Evolutionary conservation across 2,329 filamentous ascomycete species (phyloP), one percentile per base, ranked within the genome.

Genomic region (Ceratocystiopsis brevicomis): DNA sequence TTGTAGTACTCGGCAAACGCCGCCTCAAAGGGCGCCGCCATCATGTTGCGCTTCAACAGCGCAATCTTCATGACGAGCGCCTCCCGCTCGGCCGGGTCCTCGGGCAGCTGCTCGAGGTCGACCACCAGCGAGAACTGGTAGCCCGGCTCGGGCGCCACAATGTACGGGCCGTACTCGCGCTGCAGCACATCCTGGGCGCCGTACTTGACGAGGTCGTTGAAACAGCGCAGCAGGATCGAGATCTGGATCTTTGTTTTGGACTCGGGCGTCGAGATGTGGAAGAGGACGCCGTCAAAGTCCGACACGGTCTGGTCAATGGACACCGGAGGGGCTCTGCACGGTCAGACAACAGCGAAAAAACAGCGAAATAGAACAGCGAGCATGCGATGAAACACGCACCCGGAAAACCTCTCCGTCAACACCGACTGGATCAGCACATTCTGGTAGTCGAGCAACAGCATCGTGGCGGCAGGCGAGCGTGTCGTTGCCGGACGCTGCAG

Each of bases 281-380:
- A 99, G 53, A 83, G 93, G 54, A 96, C 90, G 59, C 88, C 88
- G 65, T 98, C 92, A 59, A 99, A 99, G 65, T 99, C 90, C 59
- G 88, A 96, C 49, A 95, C 85, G 50, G 93, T 85, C 68, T 99
- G 90, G 65, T 98, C 92, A 61, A 99, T 94, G 53, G 83, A 85
- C 47, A 76, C 73, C 46, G 86, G 85, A 53, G 84, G 67, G 60
- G 81, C 81, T 64, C 88, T 95, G 56, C 11, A 40, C 14, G 11
- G 45, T 25, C 41, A 36, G 21, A 21, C 4, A 21, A 21, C 21
- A 21, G 21, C 21, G 21, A 21, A 8, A 4, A 21, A 4, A 8
- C 21, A 21, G 4, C n/a, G n/a, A n/a, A n/a, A n/a, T n/a, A n/a
- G n/a, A 21, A 21, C 21, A 21, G 21, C 33, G 19, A 21, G 38